Evolutionary conservation across 2,329 filamentous ascomycete genomes (phyloP).

Genomic region (Talaromyces sp.): DNA sequence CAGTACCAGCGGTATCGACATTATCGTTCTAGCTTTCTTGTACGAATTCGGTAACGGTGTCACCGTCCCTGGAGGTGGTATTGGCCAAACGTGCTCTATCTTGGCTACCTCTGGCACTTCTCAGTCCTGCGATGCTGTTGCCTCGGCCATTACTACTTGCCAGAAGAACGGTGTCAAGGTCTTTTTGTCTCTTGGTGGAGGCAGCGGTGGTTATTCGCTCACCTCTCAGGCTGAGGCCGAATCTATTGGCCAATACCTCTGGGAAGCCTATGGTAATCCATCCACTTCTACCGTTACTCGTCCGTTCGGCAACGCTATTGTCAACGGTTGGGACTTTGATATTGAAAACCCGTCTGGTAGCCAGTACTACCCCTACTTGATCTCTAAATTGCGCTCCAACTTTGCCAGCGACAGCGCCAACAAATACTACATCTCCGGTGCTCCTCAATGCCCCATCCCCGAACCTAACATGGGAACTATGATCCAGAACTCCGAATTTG

Average conservation of each 20-base stretch:
- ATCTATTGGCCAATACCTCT: conserved; percentile 40
- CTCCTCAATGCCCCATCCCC: conserved; percentile 51
- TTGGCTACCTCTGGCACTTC: conserved; percentile 5
- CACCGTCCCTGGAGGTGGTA: conserved; percentile 9
- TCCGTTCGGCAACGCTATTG: conserved; percentile 48
- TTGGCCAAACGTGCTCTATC: conserved; percentile 5
- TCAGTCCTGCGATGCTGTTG: conserved; percentile 37
- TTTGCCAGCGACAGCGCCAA: conserved; percentile 35
- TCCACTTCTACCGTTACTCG: conserved; percentile 36
- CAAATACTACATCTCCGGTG: conserved; percentile 51
- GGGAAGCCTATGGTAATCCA: conserved; percentile 46
- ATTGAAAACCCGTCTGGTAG: conserved; percentile 41
- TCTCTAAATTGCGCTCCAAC: conserved; percentile 45
- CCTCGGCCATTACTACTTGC: conserved; percentile 43
- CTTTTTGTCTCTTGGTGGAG: conserved; percentile 48
- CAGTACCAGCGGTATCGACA: conserved; percentile 39
- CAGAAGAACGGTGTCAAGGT: conserved; percentile 45
- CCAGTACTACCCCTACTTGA: conserved; percentile 37
- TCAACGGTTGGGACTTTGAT: conserved; percentile 56
- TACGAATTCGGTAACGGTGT: conserved; percentile 35
- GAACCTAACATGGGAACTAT: conserved; percentile 47
- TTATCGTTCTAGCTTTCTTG: conserved; percentile 46
- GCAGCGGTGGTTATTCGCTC: conserved; percentile 34
- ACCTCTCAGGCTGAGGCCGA: conserved; percentile 38
- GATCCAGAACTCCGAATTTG: conserved; percentile 46